These are phyloP conservation scores for Volvariella surrecta DNA, from an alignment of 1,284 basidiomycete species.

Conservation along the genomic window DNA sequence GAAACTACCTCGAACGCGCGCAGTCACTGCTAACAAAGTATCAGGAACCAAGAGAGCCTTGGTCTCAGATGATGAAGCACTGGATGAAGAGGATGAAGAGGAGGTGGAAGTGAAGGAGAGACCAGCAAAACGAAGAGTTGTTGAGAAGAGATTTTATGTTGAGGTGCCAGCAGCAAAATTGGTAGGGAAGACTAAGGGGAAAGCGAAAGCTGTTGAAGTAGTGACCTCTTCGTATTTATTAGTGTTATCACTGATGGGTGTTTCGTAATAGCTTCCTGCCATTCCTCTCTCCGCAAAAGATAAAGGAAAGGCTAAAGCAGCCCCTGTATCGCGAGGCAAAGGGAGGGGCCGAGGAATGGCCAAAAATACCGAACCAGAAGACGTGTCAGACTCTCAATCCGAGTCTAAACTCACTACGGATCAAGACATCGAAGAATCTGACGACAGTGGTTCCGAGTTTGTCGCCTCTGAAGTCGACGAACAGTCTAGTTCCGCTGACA, in stretches of 20 bases:
- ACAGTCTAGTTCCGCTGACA: conserved; percentile 12
- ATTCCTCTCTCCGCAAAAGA: background rate
- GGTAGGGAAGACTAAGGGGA: conserved; percentile 34
- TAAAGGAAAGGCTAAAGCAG: background rate
- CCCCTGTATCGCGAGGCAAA: conserved; percentile 11
- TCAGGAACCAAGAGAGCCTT: background rate
- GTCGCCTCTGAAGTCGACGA: conserved; percentile 32
- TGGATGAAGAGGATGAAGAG: too few species aligned
- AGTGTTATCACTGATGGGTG: too few species aligned
- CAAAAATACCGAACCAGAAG: conserved; percentile 17
- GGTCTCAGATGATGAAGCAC: too few species aligned
- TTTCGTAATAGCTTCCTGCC: conserved; percentile 1
- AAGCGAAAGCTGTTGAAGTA: too few species aligned
- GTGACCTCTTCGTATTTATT: too few species aligned
- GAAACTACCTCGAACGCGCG: too few species aligned
- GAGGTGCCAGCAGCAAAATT: conserved; percentile 34
- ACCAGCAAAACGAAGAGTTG: conserved; percentile 35
- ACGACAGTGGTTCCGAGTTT: conserved; percentile 53
- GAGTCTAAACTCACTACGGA: conserved; percentile 26
- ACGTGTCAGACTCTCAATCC: conserved; percentile 15
- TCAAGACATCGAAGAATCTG: conserved; percentile 40
- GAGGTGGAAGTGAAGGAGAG: background rate
- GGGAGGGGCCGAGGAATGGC: conserved; percentile 34
- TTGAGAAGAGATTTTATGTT: conserved; percentile 34
- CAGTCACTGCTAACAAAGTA: background rate